Evolutionary conservation across 352 stramenopile genomes (phyloP).

Genomic region (Plasmopara muralis): DNA sequence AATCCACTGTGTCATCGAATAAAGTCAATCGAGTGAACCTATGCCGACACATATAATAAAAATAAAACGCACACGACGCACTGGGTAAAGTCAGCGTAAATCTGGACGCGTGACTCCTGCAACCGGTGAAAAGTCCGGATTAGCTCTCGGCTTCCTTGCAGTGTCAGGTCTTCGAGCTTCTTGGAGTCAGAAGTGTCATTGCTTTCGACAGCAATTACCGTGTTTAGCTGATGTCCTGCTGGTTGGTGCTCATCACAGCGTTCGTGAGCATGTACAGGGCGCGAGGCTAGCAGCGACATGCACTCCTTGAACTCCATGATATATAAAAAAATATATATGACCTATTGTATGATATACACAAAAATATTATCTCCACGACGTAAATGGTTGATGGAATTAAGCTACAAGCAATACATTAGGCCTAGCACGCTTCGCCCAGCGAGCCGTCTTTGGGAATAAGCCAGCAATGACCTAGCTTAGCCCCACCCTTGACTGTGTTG

Average conservation of each 20-base stretch:
- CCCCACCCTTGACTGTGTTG: conserved; percentile 43
- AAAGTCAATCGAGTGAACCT: neutral
- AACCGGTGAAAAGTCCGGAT: conserved; percentile 39
- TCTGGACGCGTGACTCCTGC: conserved; percentile 60
- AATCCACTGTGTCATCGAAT: conserved; percentile 41
- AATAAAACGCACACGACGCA: conserved; percentile 11
- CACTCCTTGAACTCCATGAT: conserved; percentile 67
- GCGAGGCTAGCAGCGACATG: conserved; percentile 53
- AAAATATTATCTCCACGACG: too few species aligned
- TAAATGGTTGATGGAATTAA: too few species aligned
- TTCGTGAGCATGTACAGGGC: conserved; percentile 46
- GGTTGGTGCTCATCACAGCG: conserved; percentile 44
- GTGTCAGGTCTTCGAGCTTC: conserved; percentile 5
- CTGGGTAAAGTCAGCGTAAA: conserved; percentile 62
- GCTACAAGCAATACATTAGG: too few species aligned
- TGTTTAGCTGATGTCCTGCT: neutral
- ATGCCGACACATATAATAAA: too few species aligned
- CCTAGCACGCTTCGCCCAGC: conserved; percentile 1
- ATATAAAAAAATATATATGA: neutral
- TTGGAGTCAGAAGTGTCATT: conserved; percentile 1
- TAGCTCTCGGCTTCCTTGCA: conserved; percentile 19
- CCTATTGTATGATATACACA: too few species aligned
- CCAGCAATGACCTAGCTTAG: conserved; percentile 54
- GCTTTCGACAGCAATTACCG: neutral
- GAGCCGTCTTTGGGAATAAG: conserved; percentile 59